Base-by-base conservation (phyloP, 352 stramenopile species). In the Phytopythium boreale region DNA sequence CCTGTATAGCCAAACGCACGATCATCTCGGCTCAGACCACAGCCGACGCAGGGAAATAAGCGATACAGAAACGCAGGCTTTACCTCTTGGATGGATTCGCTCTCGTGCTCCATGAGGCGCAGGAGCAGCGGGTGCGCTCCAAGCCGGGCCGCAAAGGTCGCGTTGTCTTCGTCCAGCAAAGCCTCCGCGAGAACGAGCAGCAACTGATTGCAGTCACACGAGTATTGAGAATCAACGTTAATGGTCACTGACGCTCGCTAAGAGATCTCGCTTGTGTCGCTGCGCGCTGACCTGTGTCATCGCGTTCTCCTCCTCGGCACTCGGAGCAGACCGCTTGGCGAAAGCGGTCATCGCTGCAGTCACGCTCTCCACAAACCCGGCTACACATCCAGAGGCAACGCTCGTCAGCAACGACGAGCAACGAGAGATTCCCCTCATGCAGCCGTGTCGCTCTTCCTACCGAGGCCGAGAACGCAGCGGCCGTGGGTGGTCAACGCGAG, bases 81-180 rank as follows among this genome's bases (percentile, higher is more conserved):
- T 63, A 89, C 87, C 52, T 95, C 87, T 62, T 89, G 77, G 14
- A 95, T 92, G 19, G 77, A 63, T 64, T 93, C 87, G 60, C 80
- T 72, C 24, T 88, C 76, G 59, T 95, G 79, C 47, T 93, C 80
- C 83, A 95, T 91, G 19, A 95, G 74, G 24, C 74, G 84, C 68
- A 93, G 74, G 27, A 95, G 66, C 47, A 87, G 63, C 2, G 72
- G 64, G 51, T 95, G 87, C 17, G 78, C 74, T 58, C 87, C 87
- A 37, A 90, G 80, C 26, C 72, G 78, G 9, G 87, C 87, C 89
- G 46, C 74, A 52, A 88, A 92, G 9, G 80, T 90, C 36, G 84
- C 79, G 66, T 95, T 93, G 74, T 95, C 84, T 71, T 93, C 84
- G 68, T 95, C 84, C 15, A 77, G 64, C n/a, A 90, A 64, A 14